Evolutionary conservation across 78 protist species (phyloP), one percentile per base, ranked within the genome.

Genomic region (Dictyostelium intermedium): DNA sequence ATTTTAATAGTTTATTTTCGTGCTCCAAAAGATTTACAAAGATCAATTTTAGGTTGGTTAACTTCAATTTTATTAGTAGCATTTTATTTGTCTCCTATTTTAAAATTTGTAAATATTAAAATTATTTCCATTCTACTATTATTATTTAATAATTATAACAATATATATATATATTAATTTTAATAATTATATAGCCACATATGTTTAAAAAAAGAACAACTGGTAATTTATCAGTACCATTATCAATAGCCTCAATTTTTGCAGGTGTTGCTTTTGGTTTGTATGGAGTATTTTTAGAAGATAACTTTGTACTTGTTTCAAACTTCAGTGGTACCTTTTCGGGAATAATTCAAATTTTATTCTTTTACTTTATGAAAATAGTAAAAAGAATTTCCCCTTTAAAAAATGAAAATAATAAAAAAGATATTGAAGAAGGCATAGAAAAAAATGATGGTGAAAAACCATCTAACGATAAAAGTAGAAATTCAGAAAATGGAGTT

Each of bases 41-140:
- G 45, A 41, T 41, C 82, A 39, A 77, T 77, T 39, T 41, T 39
- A 39, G 82, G 82, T 77, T 77, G 82, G 82, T 25, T 77, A 41
- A 41, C 63, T n/a, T 77, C 60, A 41, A 77, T 77, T 77, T 77
- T 77, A 41, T 77, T 77, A 25, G 61, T 77, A 2, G 61, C 60
- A n/a, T 77, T 77, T 43, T 77, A 41, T 77, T 41, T 35, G 7
- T 77, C 82, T 2, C 82, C 82, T 8, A n/a, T 35, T 43, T 41
- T 41, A 11, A 41, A 41, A 16, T 77, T 77, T 77, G 74, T 66
- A 66, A 66, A 35, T 66, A 11, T 3, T 30, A n/a, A n/a, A n/a
- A n/a, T 25, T n/a, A 18, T 27, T 25, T 63, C n/a, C 1, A 60
- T 60, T 2, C n/a, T 5, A 23, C 6, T n/a, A 10, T 60, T 60